Conservation (phyloP, 352 stramenopile species). For the Globisporangium camurandrum region DNA sequence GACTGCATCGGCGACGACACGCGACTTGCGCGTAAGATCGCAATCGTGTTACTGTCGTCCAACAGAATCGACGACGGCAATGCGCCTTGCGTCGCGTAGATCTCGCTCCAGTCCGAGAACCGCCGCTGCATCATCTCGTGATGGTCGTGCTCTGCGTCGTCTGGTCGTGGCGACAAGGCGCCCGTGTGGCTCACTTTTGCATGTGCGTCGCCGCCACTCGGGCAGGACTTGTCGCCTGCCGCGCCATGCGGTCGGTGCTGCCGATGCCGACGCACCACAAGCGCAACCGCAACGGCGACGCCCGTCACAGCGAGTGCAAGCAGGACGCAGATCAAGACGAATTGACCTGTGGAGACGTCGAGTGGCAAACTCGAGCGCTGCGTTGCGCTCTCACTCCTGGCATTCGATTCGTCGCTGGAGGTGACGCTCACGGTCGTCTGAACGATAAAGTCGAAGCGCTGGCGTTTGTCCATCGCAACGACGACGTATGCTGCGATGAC, state of each 20-base stretch:
- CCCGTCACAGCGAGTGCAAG: constrained; percentile 17
- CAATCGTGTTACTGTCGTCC: constrained; percentile 36
- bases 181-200: constrained; percentile 11
- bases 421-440: constrained; percentile 12
- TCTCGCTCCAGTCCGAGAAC: constrained; percentile 36
- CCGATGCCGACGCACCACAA: constrained; percentile 9
- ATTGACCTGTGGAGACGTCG: constrained; percentile 17
- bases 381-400: constrained; percentile 1
- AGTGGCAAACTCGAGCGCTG: not conserved
- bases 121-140: constrained; percentile 9
- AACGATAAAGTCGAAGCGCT: constrained; percentile 28
- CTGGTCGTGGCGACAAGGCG: constrained; percentile 9
- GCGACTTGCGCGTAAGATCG: constrained; percentile 38
- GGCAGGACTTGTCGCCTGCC: not conserved
- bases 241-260: constrained; percentile 5
- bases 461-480: constrained; percentile 7
- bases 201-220: no score
- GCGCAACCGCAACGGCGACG: constrained; percentile 11
- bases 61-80: constrained; percentile 23
- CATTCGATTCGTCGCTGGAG: not conserved
- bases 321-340: constrained; percentile 17
- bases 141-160: constrained; percentile 20
- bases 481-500: constrained; percentile 29
- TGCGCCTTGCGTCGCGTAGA: constrained; percentile 33
- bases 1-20: constrained; percentile 23